phyloP scores from a whole-genome alignment of 2,329 filamentous ascomycete species.

The Allantophomopsis lycopodina region DNA sequence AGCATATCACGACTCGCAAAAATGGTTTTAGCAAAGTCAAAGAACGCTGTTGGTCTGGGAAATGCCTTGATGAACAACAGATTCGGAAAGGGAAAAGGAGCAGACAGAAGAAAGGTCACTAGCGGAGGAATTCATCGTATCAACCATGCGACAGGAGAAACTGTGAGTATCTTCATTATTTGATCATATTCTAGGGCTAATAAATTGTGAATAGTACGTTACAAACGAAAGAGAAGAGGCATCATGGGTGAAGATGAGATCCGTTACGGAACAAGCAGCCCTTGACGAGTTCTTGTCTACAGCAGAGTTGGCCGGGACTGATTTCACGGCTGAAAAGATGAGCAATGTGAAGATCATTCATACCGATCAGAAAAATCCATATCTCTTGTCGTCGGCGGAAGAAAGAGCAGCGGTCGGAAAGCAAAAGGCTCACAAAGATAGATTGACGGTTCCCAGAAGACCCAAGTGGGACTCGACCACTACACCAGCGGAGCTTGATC shows the following conservation, averaged over 20 bases:
- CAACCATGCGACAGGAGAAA: slow-evolving; percentile 68
- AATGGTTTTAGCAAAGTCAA: slow-evolving; percentile 81
- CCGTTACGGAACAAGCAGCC: slow-evolving; percentile 90
- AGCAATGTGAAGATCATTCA: slow-evolving; percentile 99
- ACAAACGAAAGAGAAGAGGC: slow-evolving; percentile 86
- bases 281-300: slow-evolving; percentile 95
- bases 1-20: slow-evolving; percentile 3
- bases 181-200: slow-evolving; percentile 1
- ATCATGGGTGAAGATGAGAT: slow-evolving; percentile 98
- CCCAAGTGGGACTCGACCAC: slow-evolving; percentile 81
- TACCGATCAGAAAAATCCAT: slow-evolving; percentile 90
- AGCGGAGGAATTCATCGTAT: slow-evolving; percentile 42
- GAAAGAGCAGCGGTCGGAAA: slow-evolving; percentile 68
- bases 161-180: slow-evolving; percentile 25
- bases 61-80: slow-evolving; percentile 98
- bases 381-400: slow-evolving; percentile 72
- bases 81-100: slow-evolving; percentile 84
- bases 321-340: slow-evolving; percentile 98
- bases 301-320: slow-evolving; percentile 91
- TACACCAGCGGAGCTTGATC: slow-evolving; percentile 70
- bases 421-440: slow-evolving; percentile 65
- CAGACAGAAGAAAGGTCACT: slow-evolving; percentile 63
- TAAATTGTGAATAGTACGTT: slow-evolving; percentile 49
- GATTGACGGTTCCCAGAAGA: slow-evolving; percentile 78
- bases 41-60: slow-evolving; percentile 86